Base-by-base conservation (phyloP, 1,139 yeast genomes). In the Hansenula sp. region DNA sequence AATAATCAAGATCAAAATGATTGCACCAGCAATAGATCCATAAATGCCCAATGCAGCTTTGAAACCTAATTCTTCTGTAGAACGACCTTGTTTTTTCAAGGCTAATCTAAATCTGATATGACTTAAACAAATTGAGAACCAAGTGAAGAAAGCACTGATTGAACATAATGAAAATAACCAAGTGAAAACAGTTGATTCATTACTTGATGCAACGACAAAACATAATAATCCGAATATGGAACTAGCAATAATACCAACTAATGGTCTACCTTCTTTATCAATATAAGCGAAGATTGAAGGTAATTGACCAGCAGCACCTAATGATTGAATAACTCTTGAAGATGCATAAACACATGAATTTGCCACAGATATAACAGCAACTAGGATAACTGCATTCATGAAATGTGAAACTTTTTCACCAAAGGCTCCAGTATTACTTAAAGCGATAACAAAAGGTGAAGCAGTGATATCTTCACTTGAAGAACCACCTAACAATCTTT, bases 141-240 rank as follows among this genome's bases (percentile, higher is more conserved):
- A 84, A 17, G 87, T 79, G 61, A 81, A 78, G 53, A 83, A 72
- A 36, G 86, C 85, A 34, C 84, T 79, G 43, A 83, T 65, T 25
- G 88, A 84, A 44, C 87, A 84, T 31, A 84, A 61, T 25, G 86
- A 77, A 61, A 81, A 66, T 55, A 84, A 64, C 90, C 91, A 84
- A 51, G 74, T 71, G 62, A 84, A 83, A 16, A 81, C 81, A 8
- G 71, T 77, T 47, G 70, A 77, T 60, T 79, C 73, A 44, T 78
- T 70, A 27, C 68, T 59, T 40, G 84, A 75, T 15, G 80, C 84
- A 17, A 81, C 82, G 46, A 83, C 71, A 66, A 82, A 84, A 45
- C 87, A 81, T 43, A 84, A 66, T 44, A 76, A 65, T 0, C 89
- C 91, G 50, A 84, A 68, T 1, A 70, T 51, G 41, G 75, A 67